Conservation (phyloP, 1,284 basidiomycete species). For the Malassezia japonica region DNA sequence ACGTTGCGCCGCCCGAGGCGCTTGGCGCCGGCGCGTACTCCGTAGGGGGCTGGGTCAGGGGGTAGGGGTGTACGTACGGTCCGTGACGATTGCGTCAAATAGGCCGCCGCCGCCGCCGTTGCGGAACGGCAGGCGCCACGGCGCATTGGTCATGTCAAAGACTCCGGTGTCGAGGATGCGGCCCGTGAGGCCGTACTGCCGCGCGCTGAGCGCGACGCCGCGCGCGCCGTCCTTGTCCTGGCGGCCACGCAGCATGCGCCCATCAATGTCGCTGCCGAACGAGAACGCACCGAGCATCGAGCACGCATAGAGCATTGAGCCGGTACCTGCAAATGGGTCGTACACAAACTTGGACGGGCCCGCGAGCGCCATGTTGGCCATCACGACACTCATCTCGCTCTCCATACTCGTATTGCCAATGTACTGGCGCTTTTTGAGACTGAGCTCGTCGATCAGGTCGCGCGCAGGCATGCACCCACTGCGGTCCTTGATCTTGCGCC, state of each 20-base stretch:
- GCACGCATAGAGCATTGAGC: constrained; percentile 74
- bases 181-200: constrained; percentile 69
- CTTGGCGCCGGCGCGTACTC: constrained; percentile 91
- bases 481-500: constrained; percentile 20
- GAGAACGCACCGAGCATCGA: constrained; percentile 72
- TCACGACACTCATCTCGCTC: constrained; percentile 80
- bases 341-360: constrained; percentile 80
- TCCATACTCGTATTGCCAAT: constrained; percentile 99
- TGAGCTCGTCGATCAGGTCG: constrained; percentile 48
- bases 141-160: constrained; percentile 79
- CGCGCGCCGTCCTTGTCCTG: constrained; percentile 17
- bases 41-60: constrained; percentile 56
- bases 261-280: constrained; percentile 92
- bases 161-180: constrained; percentile 74
- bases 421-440: constrained; percentile 76
- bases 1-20: constrained; percentile 63
- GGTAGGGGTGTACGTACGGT: constrained; percentile 14
- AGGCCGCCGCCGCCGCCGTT: constrained; percentile 51
- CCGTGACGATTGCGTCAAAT: constrained; percentile 71
- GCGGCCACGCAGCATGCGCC: constrained; percentile 90
- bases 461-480: constrained; percentile 15
- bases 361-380: constrained; percentile 89
- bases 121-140: constrained; percentile 65
- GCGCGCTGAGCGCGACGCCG: constrained; percentile 66
- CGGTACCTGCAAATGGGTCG: constrained; percentile 93